Conservation (phyloP, 2,329 filamentous ascomycete species). For the Colletotrichum sp. region DNA sequence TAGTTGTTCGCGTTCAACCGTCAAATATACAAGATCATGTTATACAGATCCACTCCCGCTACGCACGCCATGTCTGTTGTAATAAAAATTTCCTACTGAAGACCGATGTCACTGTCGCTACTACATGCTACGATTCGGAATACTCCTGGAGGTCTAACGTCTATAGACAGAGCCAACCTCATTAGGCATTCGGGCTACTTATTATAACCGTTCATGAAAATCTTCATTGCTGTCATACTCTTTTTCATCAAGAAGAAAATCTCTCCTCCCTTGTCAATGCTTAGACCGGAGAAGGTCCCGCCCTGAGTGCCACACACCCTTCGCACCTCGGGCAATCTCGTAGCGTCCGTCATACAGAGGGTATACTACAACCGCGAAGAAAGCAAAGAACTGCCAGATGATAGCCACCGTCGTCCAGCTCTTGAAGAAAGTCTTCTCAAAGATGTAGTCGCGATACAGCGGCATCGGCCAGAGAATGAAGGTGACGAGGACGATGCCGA, state of each 20-base stretch:
- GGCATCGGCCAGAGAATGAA: slow-evolving; percentile 53
- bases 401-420: slow-evolving; percentile 56
- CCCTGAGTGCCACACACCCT: neutral
- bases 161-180: neutral
- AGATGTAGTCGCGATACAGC: slow-evolving; percentile 59
- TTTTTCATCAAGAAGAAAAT: neutral
- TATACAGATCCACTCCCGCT: neutral
- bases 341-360: neutral
- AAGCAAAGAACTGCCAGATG: slow-evolving; percentile 41
- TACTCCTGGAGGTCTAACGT: neutral
- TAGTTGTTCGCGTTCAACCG: neutral
- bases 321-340: neutral
- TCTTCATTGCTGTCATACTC: neutral
- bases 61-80: neutral
- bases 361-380: neutral
- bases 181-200: neutral
- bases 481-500: neutral
- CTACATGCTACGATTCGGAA: neutral
- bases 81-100: neutral
- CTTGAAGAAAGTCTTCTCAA: slow-evolving; percentile 50
- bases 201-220: neutral
- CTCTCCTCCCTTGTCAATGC: neutral
- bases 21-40: neutral
- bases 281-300: neutral
- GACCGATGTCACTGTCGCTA: neutral